phyloP scores from a whole-genome alignment of 2,329 filamentous ascomycete species.

The Trichoderma gracile region DNA sequence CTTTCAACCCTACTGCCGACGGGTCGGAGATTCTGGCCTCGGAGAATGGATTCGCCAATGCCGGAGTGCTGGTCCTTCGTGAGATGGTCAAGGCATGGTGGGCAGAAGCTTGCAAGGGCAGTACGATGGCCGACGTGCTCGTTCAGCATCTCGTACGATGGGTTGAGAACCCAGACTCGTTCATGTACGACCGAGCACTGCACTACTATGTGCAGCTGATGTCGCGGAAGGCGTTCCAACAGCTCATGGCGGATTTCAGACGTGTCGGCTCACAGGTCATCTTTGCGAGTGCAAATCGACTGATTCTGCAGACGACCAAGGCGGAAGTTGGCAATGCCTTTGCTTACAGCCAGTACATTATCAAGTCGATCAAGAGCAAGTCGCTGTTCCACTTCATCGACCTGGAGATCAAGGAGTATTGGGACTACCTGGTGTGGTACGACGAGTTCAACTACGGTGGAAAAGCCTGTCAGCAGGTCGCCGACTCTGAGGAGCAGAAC shows the following conservation, averaged over 20 bases:
- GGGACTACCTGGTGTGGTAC: slow-evolving; percentile 99
- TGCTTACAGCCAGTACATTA: slow-evolving; percentile 94
- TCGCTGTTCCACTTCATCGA: slow-evolving; percentile 97
- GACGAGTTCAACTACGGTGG: slow-evolving; percentile 99
- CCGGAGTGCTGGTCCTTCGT: slow-evolving; percentile 83
- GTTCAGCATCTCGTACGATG: slow-evolving; percentile 96
- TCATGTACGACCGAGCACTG: slow-evolving; percentile 89
- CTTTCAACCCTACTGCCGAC: slow-evolving; percentile 65
- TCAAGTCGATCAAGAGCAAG: slow-evolving; percentile 95
- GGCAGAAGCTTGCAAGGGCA: slow-evolving; percentile 87
- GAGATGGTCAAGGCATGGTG: slow-evolving; percentile 99
- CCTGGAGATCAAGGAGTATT: slow-evolving; percentile 96
- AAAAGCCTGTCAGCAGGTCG: slow-evolving; percentile 81
- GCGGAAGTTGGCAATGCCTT: slow-evolving; percentile 95
- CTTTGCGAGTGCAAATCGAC: slow-evolving; percentile 86
- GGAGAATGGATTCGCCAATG: slow-evolving; percentile 89
- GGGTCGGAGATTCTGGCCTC: slow-evolving; percentile 65
- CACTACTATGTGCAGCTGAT: slow-evolving; percentile 99
- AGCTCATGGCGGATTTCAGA: slow-evolving; percentile 95
- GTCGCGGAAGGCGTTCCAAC: slow-evolving; percentile 94
- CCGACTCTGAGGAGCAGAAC: slow-evolving; percentile 69
- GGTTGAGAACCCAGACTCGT: slow-evolving; percentile 91
- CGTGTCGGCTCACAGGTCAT: slow-evolving; percentile 93
- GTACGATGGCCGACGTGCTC: slow-evolving; percentile 94
- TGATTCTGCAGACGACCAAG: slow-evolving; percentile 94